Conservation (phyloP, 2,329 filamentous ascomycete genomes). For the Eutypa lata region DNA sequence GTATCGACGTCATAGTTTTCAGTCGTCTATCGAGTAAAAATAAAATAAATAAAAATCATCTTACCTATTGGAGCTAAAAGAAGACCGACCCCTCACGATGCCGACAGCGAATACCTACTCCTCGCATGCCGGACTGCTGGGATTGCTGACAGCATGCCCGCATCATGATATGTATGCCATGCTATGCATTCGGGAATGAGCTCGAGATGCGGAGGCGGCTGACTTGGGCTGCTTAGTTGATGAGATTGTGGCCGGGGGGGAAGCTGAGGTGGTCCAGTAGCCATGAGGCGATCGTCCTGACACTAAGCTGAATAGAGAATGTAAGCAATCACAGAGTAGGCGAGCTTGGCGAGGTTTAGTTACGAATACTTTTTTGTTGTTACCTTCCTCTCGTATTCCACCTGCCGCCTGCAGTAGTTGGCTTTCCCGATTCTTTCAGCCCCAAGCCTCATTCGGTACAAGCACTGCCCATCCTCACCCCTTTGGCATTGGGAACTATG, state of each 20-base stretch:
- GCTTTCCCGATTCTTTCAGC: not conserved
- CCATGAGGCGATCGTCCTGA: not conserved
- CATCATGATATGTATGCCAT: not conserved
- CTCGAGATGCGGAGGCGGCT: not conserved
- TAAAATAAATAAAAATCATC: no score
- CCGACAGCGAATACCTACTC: not conserved
- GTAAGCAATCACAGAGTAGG: not conserved
- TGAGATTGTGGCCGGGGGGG: not conserved
- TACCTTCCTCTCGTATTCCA: not conserved
- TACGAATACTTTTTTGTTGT: no score
- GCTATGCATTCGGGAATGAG: not conserved
- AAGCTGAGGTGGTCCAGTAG: not conserved
- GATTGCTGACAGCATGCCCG: not conserved
- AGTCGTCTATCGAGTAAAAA: no score
- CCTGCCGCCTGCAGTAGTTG: not conserved
- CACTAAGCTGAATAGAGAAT: not conserved
- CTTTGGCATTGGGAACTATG: no score
- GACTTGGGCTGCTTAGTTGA: not conserved
- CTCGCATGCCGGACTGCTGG: not conserved
- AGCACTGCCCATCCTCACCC: not conserved
- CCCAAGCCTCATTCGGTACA: slow-evolving; percentile 1
- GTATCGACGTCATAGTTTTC: no score
- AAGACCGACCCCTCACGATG: no score
- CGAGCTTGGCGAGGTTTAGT: no score
- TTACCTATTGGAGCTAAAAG: no score